Evolutionary conservation across 2,329 filamentous ascomycete genomes (phyloP), one percentile per base, ranked within the genome.

Genomic region (Sporothrix pseudoabietina): DNA sequence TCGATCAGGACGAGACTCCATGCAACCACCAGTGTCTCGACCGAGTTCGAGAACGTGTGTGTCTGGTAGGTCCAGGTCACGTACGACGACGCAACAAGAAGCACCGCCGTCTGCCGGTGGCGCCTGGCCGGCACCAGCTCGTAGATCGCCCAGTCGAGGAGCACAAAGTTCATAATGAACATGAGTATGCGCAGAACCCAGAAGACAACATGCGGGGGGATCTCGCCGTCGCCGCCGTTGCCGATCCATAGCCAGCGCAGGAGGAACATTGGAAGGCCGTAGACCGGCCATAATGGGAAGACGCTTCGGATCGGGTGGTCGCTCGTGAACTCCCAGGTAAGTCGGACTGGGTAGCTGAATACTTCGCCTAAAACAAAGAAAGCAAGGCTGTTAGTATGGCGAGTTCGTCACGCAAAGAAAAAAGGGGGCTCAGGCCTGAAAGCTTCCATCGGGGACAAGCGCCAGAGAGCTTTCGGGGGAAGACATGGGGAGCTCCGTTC

Each of bases 21-120:
- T 71, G 93, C 89, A 70, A 99, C 94, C 69, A 95, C 87, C 77
- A 99, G 85, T 2, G 96, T 98, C 84, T 99, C 96, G 77, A 98
- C 88, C 75, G 95, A 97, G 83, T 99, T 99, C 76, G 95, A 98
- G 82, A 99, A 98, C 14, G 96, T 98, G 82, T 99, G 96, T 22
- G 94, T 96, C 83, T 99, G 96, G 83, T 95, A 97, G 61, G 95
- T 98, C 95, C 96, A 99, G 66, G 96, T 99, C 77, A 98, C 95
- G 83, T 98, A 99, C 35, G 94, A 98, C 39, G 95, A 98, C 63
- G 95, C 94, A 75, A 98, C 92, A 73, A 99, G 87, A 63, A 97
- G 85, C 61, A 97, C 88, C 10, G 94, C 93, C 72, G 91, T 85
- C 77, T 89, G 89, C 76, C 94, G 90, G 78, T 89, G 86, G 74